phyloP scores from a whole-genome alignment of 805 yeast species.

The Jamesozyma gamospora region DNA sequence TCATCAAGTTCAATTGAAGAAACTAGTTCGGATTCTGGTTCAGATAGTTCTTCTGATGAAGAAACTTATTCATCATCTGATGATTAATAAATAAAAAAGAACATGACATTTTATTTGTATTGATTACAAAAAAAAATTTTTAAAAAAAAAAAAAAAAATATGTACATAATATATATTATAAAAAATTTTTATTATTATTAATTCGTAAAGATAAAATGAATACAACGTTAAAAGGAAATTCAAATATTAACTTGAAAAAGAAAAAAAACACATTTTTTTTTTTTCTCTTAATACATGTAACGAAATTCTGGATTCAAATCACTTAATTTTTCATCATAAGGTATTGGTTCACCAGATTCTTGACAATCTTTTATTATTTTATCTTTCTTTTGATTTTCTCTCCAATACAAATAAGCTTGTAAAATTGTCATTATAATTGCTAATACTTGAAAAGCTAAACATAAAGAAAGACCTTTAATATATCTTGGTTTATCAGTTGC shows the following conservation, averaged over 20 bases:
- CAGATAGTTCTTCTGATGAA: conserved; percentile 1
- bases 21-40: conserved; percentile 21
- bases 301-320: conserved; percentile 37
- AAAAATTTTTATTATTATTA: neutral
- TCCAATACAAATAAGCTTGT: conserved; percentile 23
- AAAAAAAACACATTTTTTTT: no score
- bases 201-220: no score
- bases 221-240: no score
- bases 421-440: conserved; percentile 32
- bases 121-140: no score
- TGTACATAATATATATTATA: no score
- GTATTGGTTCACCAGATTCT: conserved; percentile 27
- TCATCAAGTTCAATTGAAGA: neutral
- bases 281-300: conserved; percentile 32
- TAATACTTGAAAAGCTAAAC: conserved; percentile 35
- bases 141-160: no score
- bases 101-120: no score
- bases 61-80: neutral
- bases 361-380: conserved; percentile 27
- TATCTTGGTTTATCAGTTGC: conserved; percentile 33
- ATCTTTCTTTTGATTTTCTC: conserved; percentile 31
- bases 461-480: conserved; percentile 32
- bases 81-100: neutral
- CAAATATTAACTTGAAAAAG: no score
- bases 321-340: conserved; percentile 27